Evolutionary conservation across 306 rosid genomes (phyloP), one percentile per base, ranked within the genome.

Genomic region (Ceratonia siliqua): DNA sequence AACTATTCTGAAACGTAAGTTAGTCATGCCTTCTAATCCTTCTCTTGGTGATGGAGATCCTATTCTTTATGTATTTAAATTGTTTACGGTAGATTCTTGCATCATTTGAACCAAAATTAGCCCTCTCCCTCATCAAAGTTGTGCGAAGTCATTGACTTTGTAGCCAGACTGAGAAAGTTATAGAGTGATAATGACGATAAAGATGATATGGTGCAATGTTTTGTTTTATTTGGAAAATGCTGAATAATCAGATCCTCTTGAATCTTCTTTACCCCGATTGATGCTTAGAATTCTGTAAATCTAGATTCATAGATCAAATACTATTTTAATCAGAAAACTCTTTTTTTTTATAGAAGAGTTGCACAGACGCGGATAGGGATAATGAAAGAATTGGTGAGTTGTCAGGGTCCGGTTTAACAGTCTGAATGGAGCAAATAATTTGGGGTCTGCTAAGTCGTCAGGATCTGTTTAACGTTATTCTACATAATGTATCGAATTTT

Each of bases 121-220:
- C 25, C 69, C 32, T 6, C 56, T 58, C 77, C 79, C 75, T 74
- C 14, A 0, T 61, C 61, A 75, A 87, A 75, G 71, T 33, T 79
- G 65, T 70, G 67, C 53, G 43, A 48, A 61, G 67, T 62, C 61
- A 62, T 30, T 63, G 57, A 76, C 77, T 64, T 76, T 50, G 50
- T 25, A 55, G 73, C 75, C 78, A 76, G 61, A 76, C 75, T 61
- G 24, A 67, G 43, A 56, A 74, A 61, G 39, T 66, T 42, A 38
- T 30, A 73, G 41, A 78, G 79, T 82, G 90, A 85, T 80, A 71
- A 87, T 77, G 90, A 68, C 81, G 84, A 89, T 30, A 75, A 68
- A 49, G 67, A 82, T 56, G 74, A 70, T 58, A 21, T 54, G 52
- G 18, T 73, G 54, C 74, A 36, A 65, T 72, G 18, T 2, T 43